Percentiles rank a stretch among this genome's conserved stretches.
Conservation (phyloP, 306 rosid genomes). For the Prosopis cineraria region DNA sequence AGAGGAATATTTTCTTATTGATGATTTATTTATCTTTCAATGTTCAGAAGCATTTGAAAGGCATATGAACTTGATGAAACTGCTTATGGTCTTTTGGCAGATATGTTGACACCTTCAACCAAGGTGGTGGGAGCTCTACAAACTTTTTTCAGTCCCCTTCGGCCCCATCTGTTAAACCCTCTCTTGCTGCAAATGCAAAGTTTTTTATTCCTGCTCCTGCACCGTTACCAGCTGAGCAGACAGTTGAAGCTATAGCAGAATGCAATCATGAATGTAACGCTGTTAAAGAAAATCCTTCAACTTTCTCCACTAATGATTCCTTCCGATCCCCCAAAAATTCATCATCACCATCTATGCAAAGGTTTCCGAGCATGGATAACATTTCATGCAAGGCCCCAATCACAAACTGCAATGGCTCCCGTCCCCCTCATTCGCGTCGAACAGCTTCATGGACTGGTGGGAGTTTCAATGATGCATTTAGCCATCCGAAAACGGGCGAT, state of each 20-base stretch:
- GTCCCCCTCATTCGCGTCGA: constrained; percentile 59
- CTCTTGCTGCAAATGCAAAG: constrained; percentile 65
- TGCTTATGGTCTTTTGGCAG: constrained; percentile 52
- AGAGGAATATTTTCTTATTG: constrained; percentile 7
- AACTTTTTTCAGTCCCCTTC: constrained; percentile 78
- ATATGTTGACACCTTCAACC: constrained; percentile 96
- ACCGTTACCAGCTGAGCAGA: constrained; percentile 49
- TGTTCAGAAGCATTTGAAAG: constrained; percentile 18
- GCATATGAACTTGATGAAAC: constrained; percentile 32
- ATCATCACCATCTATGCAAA: constrained; percentile 45
- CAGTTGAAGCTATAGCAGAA: constrained; percentile 68
- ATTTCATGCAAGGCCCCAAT: constrained; percentile 45
- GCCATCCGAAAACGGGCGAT: constrained; percentile 48
- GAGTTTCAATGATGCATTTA: constrained; percentile 52
- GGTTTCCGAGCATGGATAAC: constrained; percentile 71
- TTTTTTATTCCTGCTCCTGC: constrained; percentile 74
- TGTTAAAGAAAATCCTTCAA: constrained; percentile 45
- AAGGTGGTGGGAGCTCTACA: constrained; percentile 66
- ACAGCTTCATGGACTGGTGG: constrained; percentile 88
- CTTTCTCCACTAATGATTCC: constrained; percentile 50
- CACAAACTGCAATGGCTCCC: constrained; percentile 27
- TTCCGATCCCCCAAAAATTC: constrained; percentile 43
- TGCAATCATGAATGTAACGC: constrained; percentile 56
- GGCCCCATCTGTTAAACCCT: constrained; percentile 64
- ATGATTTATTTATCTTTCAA: background rate